Evolutionary conservation across 1,139 yeast genomes (phyloP).

Genomic region (Sugiyamaella japonica): DNA sequence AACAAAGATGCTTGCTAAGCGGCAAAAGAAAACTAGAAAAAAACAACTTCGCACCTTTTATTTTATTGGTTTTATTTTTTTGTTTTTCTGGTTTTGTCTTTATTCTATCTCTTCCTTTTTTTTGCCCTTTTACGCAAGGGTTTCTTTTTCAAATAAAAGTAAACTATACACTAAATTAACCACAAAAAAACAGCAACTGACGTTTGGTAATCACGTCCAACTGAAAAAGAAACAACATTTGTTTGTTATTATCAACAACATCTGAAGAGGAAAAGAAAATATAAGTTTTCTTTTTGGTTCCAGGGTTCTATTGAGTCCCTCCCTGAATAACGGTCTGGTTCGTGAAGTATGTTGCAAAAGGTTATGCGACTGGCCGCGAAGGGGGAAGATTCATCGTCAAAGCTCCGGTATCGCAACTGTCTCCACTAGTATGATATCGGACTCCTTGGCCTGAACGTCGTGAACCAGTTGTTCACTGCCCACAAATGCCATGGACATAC

Average conservation of each 20-base stretch:
- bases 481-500: too few species aligned
- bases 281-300: slow-evolving; percentile 5
- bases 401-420: too few species aligned
- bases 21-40: slow-evolving; percentile 7
- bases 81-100: slow-evolving; percentile 2
- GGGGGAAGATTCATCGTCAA: too few species aligned
- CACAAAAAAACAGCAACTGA: not conserved
- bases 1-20: not conserved
- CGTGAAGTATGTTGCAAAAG: not conserved
- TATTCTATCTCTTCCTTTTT: not conserved
- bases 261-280: slow-evolving; percentile 2
- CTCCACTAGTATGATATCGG: too few species aligned
- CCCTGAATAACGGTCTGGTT: slow-evolving; percentile 1
- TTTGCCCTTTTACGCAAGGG: slow-evolving; percentile 2
- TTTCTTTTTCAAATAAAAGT: slow-evolving; percentile 12
- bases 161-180: not conserved
- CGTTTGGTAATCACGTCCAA: not conserved
- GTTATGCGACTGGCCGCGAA: too few species aligned
- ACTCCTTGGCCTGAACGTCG: too few species aligned
- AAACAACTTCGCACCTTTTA: slow-evolving; percentile 11
- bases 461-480: too few species aligned
- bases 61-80: not conserved
- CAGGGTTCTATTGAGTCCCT: slow-evolving; percentile 7
- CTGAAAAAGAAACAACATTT: slow-evolving; percentile 2
- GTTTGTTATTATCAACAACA: not conserved